phyloP scores from a whole-genome alignment of 225 moss, liverwort and hornwort species.

The Bryum argenteum region DNA sequence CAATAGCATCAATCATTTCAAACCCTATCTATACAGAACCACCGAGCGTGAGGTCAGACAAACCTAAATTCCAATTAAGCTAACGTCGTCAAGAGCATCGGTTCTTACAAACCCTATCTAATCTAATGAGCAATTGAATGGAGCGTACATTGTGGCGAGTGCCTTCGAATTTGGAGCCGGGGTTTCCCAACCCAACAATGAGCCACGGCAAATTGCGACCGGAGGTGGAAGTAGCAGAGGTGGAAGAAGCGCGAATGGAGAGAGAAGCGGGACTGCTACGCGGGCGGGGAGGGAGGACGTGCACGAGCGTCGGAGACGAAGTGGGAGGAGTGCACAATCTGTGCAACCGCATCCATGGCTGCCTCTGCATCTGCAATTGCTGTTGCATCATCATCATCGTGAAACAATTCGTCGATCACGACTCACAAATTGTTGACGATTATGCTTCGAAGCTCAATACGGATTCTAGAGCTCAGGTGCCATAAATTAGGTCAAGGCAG shows the following conservation, averaged over 20 bases:
- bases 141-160: slow-evolving; percentile 88
- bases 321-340: slow-evolving; percentile 39
- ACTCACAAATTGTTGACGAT: not conserved
- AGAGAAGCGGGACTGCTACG: slow-evolving; percentile 30
- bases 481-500: too few relatives aligned
- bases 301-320: slow-evolving; percentile 25
- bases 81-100: slow-evolving; percentile 41
- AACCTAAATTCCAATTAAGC: too few relatives aligned
- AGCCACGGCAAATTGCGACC: slow-evolving; percentile 80
- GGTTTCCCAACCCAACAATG: slow-evolving; percentile 93
- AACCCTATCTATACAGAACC: slow-evolving; percentile 68
- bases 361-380: slow-evolving; percentile 56
- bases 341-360: slow-evolving; percentile 52
- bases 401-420: not conserved
- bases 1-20: slow-evolving; percentile 93
- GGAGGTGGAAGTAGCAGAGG: slow-evolving; percentile 20
- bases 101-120: slow-evolving; percentile 68
- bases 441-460: not conserved
- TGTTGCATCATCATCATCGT: slow-evolving; percentile 48
- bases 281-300: slow-evolving; percentile 28
- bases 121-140: not conserved
- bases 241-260: slow-evolving; percentile 26
- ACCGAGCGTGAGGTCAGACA: not conserved
- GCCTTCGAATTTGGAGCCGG: slow-evolving; percentile 90
- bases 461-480: too few relatives aligned